Evolutionary conservation across 2,329 filamentous ascomycete species (phyloP).

Genomic region (Fusarium graminum): DNA sequence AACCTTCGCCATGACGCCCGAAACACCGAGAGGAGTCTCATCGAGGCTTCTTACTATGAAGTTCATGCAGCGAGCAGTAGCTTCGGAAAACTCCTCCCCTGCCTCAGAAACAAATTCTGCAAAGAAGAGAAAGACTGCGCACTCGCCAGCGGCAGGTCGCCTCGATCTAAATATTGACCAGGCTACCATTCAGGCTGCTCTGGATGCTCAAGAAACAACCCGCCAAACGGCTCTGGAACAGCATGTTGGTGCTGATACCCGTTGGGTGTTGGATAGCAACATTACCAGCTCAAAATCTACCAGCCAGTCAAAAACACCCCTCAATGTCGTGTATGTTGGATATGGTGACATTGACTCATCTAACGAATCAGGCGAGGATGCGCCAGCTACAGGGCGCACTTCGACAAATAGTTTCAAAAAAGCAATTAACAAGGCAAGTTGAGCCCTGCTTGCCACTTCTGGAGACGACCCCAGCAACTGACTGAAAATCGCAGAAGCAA

Average conservation of each 20-base stretch:
- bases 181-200: slow-evolving; percentile 71
- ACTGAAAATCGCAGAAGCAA: slow-evolving; percentile 37
- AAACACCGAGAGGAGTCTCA: slow-evolving; percentile 78
- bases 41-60: slow-evolving; percentile 94
- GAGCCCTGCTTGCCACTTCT: neutral
- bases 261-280: slow-evolving; percentile 77
- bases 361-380: slow-evolving; percentile 54
- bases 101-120: slow-evolving; percentile 64
- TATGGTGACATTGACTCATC: slow-evolving; percentile 64
- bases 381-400: slow-evolving; percentile 53
- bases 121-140: slow-evolving; percentile 72
- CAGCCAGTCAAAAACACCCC: slow-evolving; percentile 54
- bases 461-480: slow-evolving; percentile 4
- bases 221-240: slow-evolving; percentile 71
- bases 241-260: slow-evolving; percentile 76
- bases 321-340: slow-evolving; percentile 71
- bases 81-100: slow-evolving; percentile 65
- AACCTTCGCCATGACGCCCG: slow-evolving; percentile 59
- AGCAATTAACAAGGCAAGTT: slow-evolving; percentile 49
- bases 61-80: slow-evolving; percentile 92
- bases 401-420: slow-evolving; percentile 53
- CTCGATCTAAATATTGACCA: slow-evolving; percentile 63
- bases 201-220: slow-evolving; percentile 76
- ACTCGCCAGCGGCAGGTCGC: slow-evolving; percentile 55
- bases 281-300: slow-evolving; percentile 44